phyloP scores from a whole-genome alignment of 176 grass and related monocot species.

The Neostapfia colusana region DNA sequence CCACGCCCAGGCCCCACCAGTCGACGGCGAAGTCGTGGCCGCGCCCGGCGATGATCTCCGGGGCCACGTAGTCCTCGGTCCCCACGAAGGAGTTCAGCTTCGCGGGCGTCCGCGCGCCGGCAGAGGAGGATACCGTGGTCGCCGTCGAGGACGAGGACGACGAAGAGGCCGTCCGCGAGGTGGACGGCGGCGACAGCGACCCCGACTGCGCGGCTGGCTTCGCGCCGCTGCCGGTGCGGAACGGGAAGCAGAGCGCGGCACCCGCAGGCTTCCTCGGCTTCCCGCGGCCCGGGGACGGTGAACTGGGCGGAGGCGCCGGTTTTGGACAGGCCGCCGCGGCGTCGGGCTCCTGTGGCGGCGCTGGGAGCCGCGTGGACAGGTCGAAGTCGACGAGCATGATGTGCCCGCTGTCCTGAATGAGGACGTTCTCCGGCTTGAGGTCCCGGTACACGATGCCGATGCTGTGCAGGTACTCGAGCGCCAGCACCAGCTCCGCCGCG shows the following conservation, averaged over 20 bases:
- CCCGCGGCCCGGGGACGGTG: constrained; percentile 31
- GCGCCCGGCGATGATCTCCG: constrained; percentile 85
- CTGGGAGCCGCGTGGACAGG: constrained; percentile 70
- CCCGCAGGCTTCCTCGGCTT: constrained; percentile 23
- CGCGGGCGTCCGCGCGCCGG: constrained; percentile 32
- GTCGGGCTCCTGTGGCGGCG: constrained; percentile 27
- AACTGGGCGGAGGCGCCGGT: background rate
- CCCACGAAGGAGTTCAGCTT: constrained; percentile 99
- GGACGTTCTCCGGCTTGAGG: constrained; percentile 84
- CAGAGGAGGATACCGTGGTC: constrained; percentile 31
- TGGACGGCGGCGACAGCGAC: constrained; percentile 44
- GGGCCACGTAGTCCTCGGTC: constrained; percentile 97
- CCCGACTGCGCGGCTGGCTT: constrained; percentile 19
- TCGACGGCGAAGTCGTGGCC: constrained; percentile 95
- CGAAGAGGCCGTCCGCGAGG: constrained; percentile 44
- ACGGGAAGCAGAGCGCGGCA: constrained; percentile 37
- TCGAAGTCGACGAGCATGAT: constrained; percentile 92
- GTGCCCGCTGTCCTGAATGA: constrained; percentile 73
- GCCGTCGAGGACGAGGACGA: constrained; percentile 41
- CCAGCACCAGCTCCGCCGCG: constrained; percentile 73
- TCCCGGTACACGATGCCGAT: constrained; percentile 79
- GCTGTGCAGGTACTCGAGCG: constrained; percentile 76
- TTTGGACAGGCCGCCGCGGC: background rate
- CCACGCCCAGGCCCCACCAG: constrained; percentile 90
- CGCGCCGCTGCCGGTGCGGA: constrained; percentile 16